phyloP scores from a whole-genome alignment of 768 basidiomycete genomes.

The Rhizopogon roseolus region DNA sequence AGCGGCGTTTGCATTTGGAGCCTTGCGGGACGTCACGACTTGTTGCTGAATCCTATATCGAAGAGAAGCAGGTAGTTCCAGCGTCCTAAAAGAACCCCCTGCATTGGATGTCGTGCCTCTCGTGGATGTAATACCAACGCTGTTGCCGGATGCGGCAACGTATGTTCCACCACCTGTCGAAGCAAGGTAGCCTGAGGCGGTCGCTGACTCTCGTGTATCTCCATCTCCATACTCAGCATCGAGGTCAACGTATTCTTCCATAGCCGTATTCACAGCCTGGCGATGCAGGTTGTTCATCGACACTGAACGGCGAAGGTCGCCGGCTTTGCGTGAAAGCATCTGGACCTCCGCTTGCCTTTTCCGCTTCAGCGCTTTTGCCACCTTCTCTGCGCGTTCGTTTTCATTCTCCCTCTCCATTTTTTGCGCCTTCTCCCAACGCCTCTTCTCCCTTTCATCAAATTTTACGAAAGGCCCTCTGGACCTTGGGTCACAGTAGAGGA shows the following conservation, averaged over 20 bases:
- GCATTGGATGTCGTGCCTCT: constrained; percentile 79
- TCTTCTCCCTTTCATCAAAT: constrained; percentile 71
- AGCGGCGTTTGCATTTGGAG: constrained; percentile 9
- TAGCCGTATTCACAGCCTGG: constrained; percentile 34
- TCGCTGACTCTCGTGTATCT: constrained; percentile 45
- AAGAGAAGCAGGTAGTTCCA: constrained; percentile 49
- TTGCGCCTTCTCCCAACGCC: constrained; percentile 58
- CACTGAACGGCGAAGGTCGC: constrained; percentile 66
- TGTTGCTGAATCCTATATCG: constrained; percentile 57
- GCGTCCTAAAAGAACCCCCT: constrained; percentile 37
- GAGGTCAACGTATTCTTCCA: constrained; percentile 38
- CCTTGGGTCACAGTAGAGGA: constrained; percentile 72
- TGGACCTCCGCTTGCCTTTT: constrained; percentile 25
- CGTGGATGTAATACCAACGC: constrained; percentile 86
- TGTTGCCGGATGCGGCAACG: constrained; percentile 93
- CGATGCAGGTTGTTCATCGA: constrained; percentile 77
- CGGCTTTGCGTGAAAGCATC: constrained; percentile 25
- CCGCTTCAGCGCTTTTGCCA: constrained; percentile 22
- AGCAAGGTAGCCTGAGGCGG: constrained; percentile 67
- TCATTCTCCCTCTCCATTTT: constrained; percentile 33
- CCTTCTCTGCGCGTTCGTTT: constrained; percentile 21
- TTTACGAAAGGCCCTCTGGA: constrained; percentile 71
- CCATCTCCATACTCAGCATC: constrained; percentile 31
- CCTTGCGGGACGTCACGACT: constrained; percentile 61
- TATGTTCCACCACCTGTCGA: constrained; percentile 54